Percentiles rank a stretch among this genome's conserved stretches.
These are phyloP conservation scores for Coemansia sp. DNA, from an alignment of 192 early-diverging fungal genomes.

Conservation along the genomic window DNA sequence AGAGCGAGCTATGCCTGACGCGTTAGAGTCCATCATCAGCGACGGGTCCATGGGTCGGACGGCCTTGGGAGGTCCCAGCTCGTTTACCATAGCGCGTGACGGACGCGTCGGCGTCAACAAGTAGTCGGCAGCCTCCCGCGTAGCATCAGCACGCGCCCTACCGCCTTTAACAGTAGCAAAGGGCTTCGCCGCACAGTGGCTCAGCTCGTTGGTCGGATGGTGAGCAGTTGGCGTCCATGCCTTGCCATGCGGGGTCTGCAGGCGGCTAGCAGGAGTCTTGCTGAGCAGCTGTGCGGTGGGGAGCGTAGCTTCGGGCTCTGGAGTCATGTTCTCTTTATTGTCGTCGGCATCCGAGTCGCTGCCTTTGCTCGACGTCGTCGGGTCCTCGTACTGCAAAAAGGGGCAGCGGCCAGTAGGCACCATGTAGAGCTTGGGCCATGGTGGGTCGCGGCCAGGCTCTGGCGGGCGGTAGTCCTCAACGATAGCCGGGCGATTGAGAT, in stretches of 20 bases:
- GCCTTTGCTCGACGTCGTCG: slow-evolving; percentile 57
- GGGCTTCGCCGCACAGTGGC: neutral
- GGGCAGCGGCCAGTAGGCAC: slow-evolving; percentile 59
- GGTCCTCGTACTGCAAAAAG: slow-evolving; percentile 60
- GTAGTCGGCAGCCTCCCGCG: slow-evolving; percentile 5
- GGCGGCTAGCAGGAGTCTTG: slow-evolving; percentile 51
- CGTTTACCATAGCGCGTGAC: slow-evolving; percentile 12
- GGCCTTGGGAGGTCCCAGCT: neutral
- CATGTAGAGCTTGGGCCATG: slow-evolving; percentile 62
- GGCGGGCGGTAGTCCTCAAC: slow-evolving; percentile 55
- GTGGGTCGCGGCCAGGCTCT: slow-evolving; percentile 45
- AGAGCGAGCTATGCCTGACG: slow-evolving; percentile 47
- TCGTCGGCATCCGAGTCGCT: slow-evolving; percentile 49
- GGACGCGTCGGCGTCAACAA: slow-evolving; percentile 43
- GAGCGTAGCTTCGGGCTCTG: slow-evolving; percentile 47
- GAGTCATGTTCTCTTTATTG: slow-evolving; percentile 56
- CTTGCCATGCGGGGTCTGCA: slow-evolving; percentile 33
- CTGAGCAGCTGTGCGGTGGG: slow-evolving; percentile 36
- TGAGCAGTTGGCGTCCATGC: slow-evolving; percentile 26
- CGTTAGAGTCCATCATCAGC: slow-evolving; percentile 52
- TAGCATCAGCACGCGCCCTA: slow-evolving; percentile 3
- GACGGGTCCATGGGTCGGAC: slow-evolving; percentile 11
- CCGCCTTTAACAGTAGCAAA: neutral
- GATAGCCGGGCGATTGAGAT: slow-evolving; percentile 54
- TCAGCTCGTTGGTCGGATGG: slow-evolving; percentile 1